Evolutionary conservation across 1,139 yeast genomes (phyloP), one percentile per base, ranked within the genome.

Genomic region (Geotrichum klebahnii): DNA sequence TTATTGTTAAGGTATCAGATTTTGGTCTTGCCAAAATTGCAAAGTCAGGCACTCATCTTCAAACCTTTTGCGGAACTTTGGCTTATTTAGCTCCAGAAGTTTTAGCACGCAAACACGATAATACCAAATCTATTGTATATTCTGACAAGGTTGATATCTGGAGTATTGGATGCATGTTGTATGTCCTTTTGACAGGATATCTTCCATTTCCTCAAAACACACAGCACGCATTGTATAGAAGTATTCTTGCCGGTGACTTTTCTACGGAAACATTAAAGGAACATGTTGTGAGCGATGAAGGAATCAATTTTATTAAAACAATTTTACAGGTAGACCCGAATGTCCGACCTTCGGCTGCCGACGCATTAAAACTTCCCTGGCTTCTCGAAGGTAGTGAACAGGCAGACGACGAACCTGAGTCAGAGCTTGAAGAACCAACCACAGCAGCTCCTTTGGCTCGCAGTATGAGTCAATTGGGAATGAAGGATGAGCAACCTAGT

Each of bases 41-140:
- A 57, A 87, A 81, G 53, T 81, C 82, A 52, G 82, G 85, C 19
- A 79, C 94, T 0, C 80, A 83, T 54, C 80, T 88, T 80, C 85
- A 84, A 61, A 87, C 96, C 0, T 88, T 88, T 60, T 88, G 96
- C 67, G 96, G 96, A 1, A 88, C 96, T 0, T 67, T 88, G 55
- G 95, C 95, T 1, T 88, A 88, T 59, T 84, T 88, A 44, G 97
- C 98, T 0, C 98, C 98, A 0, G 98, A 92, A 67, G 89, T 92
- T 4, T 79, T 92, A 44, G 80, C 84, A 2, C 38, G 51, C 50
- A 24, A 52, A 50, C 44, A 55, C 40, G 35, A 50, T 41, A 44
- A 48, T 43, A 35, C 31, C 46, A 12, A 48, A 51, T 9, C 59
- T 49, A 9, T 45, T 51, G 19, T 42, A 51, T 92, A 92, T 63